Base-by-base conservation (phyloP, 352 stramenopile genomes). In the Globisporangium polare region DNA sequence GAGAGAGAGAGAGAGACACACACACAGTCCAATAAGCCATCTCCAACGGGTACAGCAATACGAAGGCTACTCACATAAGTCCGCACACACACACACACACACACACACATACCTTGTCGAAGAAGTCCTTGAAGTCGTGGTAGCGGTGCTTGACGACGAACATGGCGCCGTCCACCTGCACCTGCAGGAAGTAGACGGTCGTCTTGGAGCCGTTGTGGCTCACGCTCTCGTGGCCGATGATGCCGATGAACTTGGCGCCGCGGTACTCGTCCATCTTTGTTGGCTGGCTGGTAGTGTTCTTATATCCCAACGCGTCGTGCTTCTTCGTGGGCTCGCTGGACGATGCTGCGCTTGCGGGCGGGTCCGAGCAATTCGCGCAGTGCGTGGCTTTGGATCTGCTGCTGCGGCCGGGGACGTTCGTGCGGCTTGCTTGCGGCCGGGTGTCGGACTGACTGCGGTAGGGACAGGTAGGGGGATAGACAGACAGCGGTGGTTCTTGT, bases 51-150 rank as follows among this genome's bases (percentile, higher is more conserved):
- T 6, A 43, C 5, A 43, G 10, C 12, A 17, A 39, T 17, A 9
- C 1, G 13, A 43, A 43, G 4, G 22, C 15, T n/a, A 41, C 29
- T 37, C 10, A 37, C 29, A 7, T 33, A 33, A 33, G 29, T 39
- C 22, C 45, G n/a, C 35, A 33, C 24, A 43, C 5, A 53, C 13
- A 50, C 29, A 62, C 2, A n/a, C 24, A n/a, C 2, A 1, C 26
- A 53, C 26, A 55, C 54, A 26, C 33, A 45, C 46, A 47, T 70
- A 94, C 85, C 71, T 85, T 88, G 71, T 94, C 86, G 74, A 90
- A 74, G 46, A 94, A 89, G 63, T 94, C 86, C 63, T 94, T 94
- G 60, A 94, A 94, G 59, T 94, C 83, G 68, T 94, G 86, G 72
- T 94, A 94, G 31, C 86, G 86, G 62, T 94, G 86, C 37, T 79